Conservation (phyloP, 306 rosid species). For the Inga oerstediana region DNA sequence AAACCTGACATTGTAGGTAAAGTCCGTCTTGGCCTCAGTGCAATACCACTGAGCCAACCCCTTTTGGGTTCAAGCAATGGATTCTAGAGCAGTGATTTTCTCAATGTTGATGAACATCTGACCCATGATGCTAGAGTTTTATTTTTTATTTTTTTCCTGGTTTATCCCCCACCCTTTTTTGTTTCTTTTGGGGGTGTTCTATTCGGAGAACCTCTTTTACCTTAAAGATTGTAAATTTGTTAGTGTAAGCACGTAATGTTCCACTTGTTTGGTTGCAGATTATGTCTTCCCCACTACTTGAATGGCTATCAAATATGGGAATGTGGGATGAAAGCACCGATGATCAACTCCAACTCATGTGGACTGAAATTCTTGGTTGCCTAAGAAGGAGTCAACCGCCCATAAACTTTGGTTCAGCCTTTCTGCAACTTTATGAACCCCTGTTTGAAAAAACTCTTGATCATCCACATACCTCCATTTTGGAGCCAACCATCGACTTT, state of each 20-base stretch:
- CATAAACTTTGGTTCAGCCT: conserved; percentile 58
- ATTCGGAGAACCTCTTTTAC: not conserved
- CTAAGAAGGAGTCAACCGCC: conserved; percentile 64
- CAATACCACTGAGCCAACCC: not conserved
- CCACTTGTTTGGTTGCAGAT: conserved; percentile 46
- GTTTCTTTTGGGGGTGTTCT: not conserved
- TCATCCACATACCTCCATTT: conserved; percentile 66
- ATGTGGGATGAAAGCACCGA: conserved; percentile 43
- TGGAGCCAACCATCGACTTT: conserved; percentile 64
- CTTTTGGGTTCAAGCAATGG: not conserved
- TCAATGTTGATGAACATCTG: conserved; percentile 10
- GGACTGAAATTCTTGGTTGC: conserved; percentile 63
- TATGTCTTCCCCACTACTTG: conserved; percentile 61
- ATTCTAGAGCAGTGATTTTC: not conserved
- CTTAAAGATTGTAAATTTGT: not conserved
- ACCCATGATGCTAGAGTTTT: conserved; percentile 6
- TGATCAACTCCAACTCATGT: conserved; percentile 52
- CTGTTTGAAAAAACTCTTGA: conserved; percentile 76
- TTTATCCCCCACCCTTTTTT: not conserved
- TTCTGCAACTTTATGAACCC: conserved; percentile 63
- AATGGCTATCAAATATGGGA: conserved; percentile 62
- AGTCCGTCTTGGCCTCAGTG: not conserved
- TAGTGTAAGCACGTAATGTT: conserved; percentile 1
- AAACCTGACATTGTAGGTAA: not conserved
- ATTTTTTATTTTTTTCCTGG: not conserved